These are phyloP conservation scores for Echium plantagineum DNA, from an alignment of 257 asterid genomes.

Conservation along the genomic window DNA sequence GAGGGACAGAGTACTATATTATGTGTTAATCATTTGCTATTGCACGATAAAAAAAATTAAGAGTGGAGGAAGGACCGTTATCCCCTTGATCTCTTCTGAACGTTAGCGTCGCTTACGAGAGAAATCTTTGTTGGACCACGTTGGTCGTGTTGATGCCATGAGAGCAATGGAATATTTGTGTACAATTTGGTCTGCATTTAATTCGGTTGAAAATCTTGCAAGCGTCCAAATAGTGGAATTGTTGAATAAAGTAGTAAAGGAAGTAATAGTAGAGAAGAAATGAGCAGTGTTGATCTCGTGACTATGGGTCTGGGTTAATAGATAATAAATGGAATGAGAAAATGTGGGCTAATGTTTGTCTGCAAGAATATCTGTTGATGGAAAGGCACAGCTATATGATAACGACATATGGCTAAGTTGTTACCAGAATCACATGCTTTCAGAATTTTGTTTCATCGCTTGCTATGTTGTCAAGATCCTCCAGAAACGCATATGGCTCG, in stretches of 20 bases:
- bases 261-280: neutral
- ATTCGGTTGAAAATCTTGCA: neutral
- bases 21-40: too few species aligned
- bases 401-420: conserved; percentile 2
- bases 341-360: too few species aligned
- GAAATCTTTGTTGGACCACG: too few species aligned
- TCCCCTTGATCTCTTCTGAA: too few species aligned
- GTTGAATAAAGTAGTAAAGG: neutral
- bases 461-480: too few species aligned
- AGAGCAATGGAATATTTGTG: neutral
- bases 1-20: too few species aligned
- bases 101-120: too few species aligned
- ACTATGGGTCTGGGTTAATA: neutral
- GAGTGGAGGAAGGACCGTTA: too few species aligned
- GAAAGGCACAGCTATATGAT: conserved; percentile 15
- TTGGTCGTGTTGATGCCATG: neutral
- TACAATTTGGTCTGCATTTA: neutral
- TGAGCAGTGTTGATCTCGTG: neutral
- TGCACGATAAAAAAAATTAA: too few species aligned
- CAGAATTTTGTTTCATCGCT: too few species aligned
- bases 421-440: neutral
- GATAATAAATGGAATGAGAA: too few species aligned
- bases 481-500: too few species aligned
- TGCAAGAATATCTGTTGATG: neutral
- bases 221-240: conserved; percentile 4